Evolutionary conservation across 139 green algal species (phyloP), one percentile per base, ranked within the genome.

Genomic region (Picochlorum costavermella): DNA sequence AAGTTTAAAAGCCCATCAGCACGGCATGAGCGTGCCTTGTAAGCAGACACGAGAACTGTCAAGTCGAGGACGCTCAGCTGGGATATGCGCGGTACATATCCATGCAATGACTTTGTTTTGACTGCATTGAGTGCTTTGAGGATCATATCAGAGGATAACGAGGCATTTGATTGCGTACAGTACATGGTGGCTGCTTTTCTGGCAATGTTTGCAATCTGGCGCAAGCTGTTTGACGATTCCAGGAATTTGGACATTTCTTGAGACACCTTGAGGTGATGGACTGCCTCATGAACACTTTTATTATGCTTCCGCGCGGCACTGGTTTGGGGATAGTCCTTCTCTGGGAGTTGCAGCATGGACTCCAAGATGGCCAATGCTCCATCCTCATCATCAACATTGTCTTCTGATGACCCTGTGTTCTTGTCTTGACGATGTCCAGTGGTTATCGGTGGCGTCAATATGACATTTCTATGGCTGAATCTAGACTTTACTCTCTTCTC

Each of bases 401-500:
- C 20, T 23, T 23, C 20, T 23, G 20, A 23, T 23, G 20, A 23
- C 20, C 20, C 20, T 23, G 20, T 13, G n/a, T 23, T 33, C 14
- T n/a, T 33, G 11, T 31, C 17, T 13, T 40, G 56, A 61, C 28
- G 11, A 28, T 13, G 63, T 63, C 37, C 56, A 33, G 48, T 49
- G 37, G 10, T 13, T 25, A 30, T 56, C 55, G 60, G 60, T 23
- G 60, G 60, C 17, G 10, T 63, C 59, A 75, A 37, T n/a, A 65
- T 36, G 11, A 90, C 25, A 40, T 75, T 78, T 23, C 80, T 69
- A 68, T 88, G 74, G 31, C 69, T 65, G 68, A 92, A 92, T 29
- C 85, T 72, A 29, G 68, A 84, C 46, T 80, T 78, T 65, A 94
- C 87, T 6, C 88, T 74, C 70, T 95, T 95, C 71, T 95, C 88